phyloP scores from a whole-genome alignment of 805 yeast genomes.

The Candida vaughaniae region DNA sequence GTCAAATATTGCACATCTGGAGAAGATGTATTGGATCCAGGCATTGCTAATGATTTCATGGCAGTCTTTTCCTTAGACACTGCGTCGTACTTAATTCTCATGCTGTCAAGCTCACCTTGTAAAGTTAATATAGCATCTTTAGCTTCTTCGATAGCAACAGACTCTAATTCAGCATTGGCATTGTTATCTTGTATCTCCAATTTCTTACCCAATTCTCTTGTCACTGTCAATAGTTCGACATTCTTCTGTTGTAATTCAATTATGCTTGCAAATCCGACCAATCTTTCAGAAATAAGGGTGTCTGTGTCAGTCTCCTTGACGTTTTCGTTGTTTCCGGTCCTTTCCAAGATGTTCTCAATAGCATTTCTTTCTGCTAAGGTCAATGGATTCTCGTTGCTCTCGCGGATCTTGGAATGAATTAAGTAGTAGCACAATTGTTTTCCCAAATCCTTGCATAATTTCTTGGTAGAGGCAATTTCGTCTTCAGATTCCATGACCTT shows the following conservation, averaged over 20 bases:
- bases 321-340: conserved; percentile 28
- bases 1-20: conserved; percentile 20
- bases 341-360: conserved; percentile 52
- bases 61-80: conserved; percentile 69
- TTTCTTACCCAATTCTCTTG: conserved; percentile 69
- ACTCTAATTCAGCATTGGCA: conserved; percentile 39
- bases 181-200: conserved; percentile 63
- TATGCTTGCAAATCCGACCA: conserved; percentile 67
- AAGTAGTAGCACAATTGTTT: conserved; percentile 78
- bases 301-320: conserved; percentile 64
- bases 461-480: conserved; percentile 49
- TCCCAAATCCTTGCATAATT: conserved; percentile 70
- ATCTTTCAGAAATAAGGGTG: conserved; percentile 63
- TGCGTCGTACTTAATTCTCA: conserved; percentile 52
- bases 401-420: conserved; percentile 60
- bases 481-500: conserved; percentile 42
- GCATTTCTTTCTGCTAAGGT: conserved; percentile 64
- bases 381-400: conserved; percentile 58
- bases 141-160: conserved; percentile 58
- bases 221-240: conserved; percentile 63
- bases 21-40: conserved; percentile 3
- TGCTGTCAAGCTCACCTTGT: conserved; percentile 54
- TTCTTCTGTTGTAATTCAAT: conserved; percentile 73
- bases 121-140: conserved; percentile 64
- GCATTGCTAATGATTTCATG: conserved; percentile 35